Conservation (phyloP, 768 basidiomycete genomes). For the Strobilomyces confusus region DNA sequence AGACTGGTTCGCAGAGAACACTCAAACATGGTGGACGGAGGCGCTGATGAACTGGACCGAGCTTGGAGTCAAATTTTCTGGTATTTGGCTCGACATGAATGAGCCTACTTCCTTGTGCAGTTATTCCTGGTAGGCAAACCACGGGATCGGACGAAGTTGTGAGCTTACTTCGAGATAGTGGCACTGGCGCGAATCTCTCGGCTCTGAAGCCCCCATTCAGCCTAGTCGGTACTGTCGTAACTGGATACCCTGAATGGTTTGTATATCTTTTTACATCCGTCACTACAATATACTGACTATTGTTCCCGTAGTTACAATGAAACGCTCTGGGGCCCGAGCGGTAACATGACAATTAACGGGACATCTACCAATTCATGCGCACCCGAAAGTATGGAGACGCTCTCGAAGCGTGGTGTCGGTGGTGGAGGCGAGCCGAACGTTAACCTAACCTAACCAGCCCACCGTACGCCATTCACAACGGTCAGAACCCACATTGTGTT, state of each 20-base stretch:
- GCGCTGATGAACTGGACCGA: constrained; percentile 52
- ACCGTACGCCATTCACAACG: constrained; percentile 71
- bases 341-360: constrained; percentile 72
- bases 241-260: constrained; percentile 69
- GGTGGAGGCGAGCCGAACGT: constrained; percentile 45
- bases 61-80: constrained; percentile 53
- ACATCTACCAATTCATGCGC: constrained; percentile 47
- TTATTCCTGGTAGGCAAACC: constrained; percentile 45
- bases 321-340: constrained; percentile 60
- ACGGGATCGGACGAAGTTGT: background rate
- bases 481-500: constrained; percentile 29
- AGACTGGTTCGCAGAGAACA: constrained; percentile 56
- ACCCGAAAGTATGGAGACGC: constrained; percentile 5
- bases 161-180: constrained; percentile 23
- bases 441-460: constrained; percentile 52
- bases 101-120: constrained; percentile 63
- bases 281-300: background rate
- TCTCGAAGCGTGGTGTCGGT: constrained; percentile 45
- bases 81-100: constrained; percentile 72
- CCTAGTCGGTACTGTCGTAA: constrained; percentile 44
- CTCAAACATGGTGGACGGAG: constrained; percentile 58
- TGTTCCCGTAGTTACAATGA: constrained; percentile 50
- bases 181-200: constrained; percentile 52
- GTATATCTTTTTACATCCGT: background rate
- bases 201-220: constrained; percentile 57